Base-by-base conservation (phyloP, 2,329 filamentous ascomycete genomes). In the Rhinocladiella similis region DNA sequence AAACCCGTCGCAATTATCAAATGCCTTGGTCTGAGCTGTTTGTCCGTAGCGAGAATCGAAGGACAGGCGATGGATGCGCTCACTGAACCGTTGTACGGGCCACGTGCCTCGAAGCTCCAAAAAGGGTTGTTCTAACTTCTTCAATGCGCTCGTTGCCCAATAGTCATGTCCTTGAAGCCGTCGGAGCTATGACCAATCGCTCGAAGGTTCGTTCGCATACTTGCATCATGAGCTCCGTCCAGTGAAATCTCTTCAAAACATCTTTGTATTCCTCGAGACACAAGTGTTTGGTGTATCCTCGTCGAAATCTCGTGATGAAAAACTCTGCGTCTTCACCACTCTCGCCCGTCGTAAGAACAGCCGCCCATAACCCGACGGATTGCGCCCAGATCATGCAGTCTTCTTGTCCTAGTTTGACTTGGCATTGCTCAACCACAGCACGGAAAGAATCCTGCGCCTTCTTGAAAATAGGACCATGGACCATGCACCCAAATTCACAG, bases 311-410 rank as follows among this genome's bases (percentile, higher is more conserved):
- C 38, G 29, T 41, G n/a, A 41, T 41, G 18, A 5, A 16, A 18
- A 19, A n/a, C 12, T 41, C 38, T 41, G 38, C 38, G n/a, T 19
- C 18, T 13, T 41, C 5, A 18, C 38, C 18, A 16, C 10, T 5
- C 18, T 41, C n/a, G 18, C 38, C 38, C 38, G 38, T 41, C 18
- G 38, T 41, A 12, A 41, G 14, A 12, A n/a, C 14, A 10, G 38
- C 38, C 14, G 38, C 38, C 38, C 38, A 41, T 19, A 41, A 13
- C 14, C n/a, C 38, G 38, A 41, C n/a, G 38, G 38, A 41, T 19
- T 19, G 38, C 38, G 51, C 51, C 43, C 51, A 54, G 29, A 22
- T 48, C 22, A 48, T 33, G 14, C 51, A 41, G 13, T 46, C 20
- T 35, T 48, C 51, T 22, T 43, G 36, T 18, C 39, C 49, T 20